A percentile compares a stretch with the other conserved stretches of the same genome.
Conservation (phyloP, 768 basidiomycete genomes). For the Tricholoma sp. region DNA sequence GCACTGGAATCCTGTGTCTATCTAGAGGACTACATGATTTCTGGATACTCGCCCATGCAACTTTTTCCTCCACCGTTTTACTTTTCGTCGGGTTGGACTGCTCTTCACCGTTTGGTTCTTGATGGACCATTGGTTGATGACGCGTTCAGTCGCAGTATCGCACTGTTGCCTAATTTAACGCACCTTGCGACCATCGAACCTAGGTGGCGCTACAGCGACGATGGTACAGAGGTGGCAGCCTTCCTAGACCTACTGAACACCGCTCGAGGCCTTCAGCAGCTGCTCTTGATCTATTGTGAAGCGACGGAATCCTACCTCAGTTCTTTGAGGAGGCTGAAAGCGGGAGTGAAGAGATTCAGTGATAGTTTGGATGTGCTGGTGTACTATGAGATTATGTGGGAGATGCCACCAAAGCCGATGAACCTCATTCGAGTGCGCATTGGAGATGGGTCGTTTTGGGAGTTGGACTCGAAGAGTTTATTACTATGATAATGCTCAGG, state of each 20-base stretch:
- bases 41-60: conserved; percentile 14
- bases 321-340: conserved; percentile 9
- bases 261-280: conserved; percentile 2
- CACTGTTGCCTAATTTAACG: conserved; percentile 4
- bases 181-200: conserved; percentile 12
- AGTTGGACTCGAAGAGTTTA: conserved; percentile 3
- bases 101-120: conserved; percentile 9
- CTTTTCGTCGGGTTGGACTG: conserved; percentile 6
- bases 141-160: conserved; percentile 5
- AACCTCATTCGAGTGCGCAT: conserved; percentile 6
- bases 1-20: conserved; percentile 7
- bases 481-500: background rate
- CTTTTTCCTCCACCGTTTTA: conserved; percentile 5
- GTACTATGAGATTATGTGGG: conserved; percentile 5
- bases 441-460: conserved; percentile 7
- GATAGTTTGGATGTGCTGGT: background rate
- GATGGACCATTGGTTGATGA: conserved; percentile 12
- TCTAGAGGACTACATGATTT: conserved; percentile 9
- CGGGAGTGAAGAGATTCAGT: background rate
- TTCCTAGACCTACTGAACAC: conserved; percentile 8
- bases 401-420: conserved; percentile 4
- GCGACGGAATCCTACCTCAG: conserved; percentile 1
- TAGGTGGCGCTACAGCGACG: conserved; percentile 11
- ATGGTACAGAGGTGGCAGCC: conserved; percentile 11
- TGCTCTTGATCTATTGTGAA: conserved; percentile 12